phyloP scores from a whole-genome alignment of 139 green algal species.

The Closterium sp. region DNA sequence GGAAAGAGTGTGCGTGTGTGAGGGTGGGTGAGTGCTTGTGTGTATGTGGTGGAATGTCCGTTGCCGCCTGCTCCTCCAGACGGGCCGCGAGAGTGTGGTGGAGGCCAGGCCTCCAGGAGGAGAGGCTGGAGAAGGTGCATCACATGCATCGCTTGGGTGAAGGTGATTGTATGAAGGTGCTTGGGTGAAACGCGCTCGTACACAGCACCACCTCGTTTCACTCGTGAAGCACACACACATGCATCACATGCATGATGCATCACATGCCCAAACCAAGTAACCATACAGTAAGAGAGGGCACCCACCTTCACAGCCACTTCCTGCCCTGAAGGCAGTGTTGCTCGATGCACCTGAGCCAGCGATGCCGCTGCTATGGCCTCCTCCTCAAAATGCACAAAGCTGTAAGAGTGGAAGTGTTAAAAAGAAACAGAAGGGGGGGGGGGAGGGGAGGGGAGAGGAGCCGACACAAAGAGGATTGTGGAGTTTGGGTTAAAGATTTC shows the following conservation, averaged over 20 bases:
- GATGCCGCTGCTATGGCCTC: slow-evolving; percentile 46
- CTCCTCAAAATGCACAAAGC: slow-evolving; percentile 50
- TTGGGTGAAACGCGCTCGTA: too few species aligned
- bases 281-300: background rate
- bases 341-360: slow-evolving; percentile 52
- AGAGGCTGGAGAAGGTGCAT: too few species aligned
- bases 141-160: background rate
- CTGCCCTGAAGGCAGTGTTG: slow-evolving; percentile 30
- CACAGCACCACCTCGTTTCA: too few species aligned
- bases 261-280: slow-evolving; percentile 46
- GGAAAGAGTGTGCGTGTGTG: too few species aligned
- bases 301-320: slow-evolving; percentile 46
- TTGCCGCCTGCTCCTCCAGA: slow-evolving; percentile 25
- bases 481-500: too few species aligned
- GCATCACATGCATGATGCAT: slow-evolving; percentile 35
- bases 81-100: too few species aligned
- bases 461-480: background rate
- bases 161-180: background rate
- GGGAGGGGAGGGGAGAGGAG: too few species aligned
- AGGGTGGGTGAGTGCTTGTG: too few species aligned
- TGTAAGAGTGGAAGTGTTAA: background rate
- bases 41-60: too few species aligned
- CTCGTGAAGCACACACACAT: slow-evolving; percentile 22
- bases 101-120: too few species aligned
- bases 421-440: background rate